Conservation (phyloP, 306 rosid genomes). For the Malus orientalis region DNA sequence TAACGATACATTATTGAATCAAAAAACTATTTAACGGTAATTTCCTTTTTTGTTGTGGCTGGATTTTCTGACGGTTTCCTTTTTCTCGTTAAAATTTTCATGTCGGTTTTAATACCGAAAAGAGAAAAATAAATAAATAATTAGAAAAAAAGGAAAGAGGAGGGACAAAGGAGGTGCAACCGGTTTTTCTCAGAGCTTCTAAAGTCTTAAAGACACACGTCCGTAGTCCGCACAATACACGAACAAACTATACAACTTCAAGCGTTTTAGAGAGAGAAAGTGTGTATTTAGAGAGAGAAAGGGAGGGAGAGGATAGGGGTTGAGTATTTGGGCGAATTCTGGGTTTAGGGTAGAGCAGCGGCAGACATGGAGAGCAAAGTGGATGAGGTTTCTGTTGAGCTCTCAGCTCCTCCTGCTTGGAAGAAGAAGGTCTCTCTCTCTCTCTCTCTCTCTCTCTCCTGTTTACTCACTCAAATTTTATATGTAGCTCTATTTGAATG, state of each 20-base stretch:
- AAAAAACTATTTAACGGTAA: too few species aligned
- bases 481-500: neutral
- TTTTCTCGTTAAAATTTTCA: neutral
- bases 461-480: neutral
- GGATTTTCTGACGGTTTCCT: neutral
- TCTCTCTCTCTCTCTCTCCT: neutral
- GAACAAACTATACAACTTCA: neutral
- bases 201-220: neutral
- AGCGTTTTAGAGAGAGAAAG: neutral
- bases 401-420: slow-evolving; percentile 89
- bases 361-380: slow-evolving; percentile 27
- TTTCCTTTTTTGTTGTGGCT: too few species aligned
- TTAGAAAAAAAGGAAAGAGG: neutral
- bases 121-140: neutral
- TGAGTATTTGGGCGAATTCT: neutral
- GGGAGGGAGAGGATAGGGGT: neutral
- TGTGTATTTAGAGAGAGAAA: neutral
- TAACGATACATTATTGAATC: too few species aligned
- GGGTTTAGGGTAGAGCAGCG: neutral
- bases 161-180: neutral
- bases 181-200: slow-evolving; percentile 17
- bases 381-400: slow-evolving; percentile 70
- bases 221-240: neutral
- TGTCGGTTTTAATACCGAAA: slow-evolving; percentile 10
- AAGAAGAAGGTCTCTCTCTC: slow-evolving; percentile 65